Percentiles rank a stretch among this genome's conserved stretches.
Conservation (phyloP, 768 basidiomycete genomes). For the Collybia mongolica region DNA sequence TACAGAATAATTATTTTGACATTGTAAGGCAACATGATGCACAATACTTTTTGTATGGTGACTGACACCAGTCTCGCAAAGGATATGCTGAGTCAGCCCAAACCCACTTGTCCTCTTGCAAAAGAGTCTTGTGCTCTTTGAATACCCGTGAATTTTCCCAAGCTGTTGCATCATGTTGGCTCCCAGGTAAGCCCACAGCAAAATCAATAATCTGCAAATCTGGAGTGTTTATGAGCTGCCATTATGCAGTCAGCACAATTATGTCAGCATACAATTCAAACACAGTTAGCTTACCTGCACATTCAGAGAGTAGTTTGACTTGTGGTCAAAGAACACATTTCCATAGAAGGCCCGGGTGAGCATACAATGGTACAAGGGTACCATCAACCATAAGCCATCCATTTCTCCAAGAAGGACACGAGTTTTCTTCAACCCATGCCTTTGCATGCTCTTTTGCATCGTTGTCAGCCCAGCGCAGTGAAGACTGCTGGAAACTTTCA, state of each 20-base stretch:
- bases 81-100: slow-evolving; percentile 27
- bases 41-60: slow-evolving; percentile 23
- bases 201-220: slow-evolving; percentile 26
- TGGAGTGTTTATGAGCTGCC: slow-evolving; percentile 14
- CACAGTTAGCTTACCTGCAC: not conserved
- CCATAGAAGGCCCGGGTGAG: not conserved
- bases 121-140: slow-evolving; percentile 13
- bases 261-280: not conserved
- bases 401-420: slow-evolving; percentile 32
- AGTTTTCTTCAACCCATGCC: slow-evolving; percentile 31
- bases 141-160: slow-evolving; percentile 24
- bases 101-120: slow-evolving; percentile 24
- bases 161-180: slow-evolving; percentile 30
- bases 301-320: not conserved
- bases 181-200: slow-evolving; percentile 27
- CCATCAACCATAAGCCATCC: slow-evolving; percentile 39
- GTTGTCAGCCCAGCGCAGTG: slow-evolving; percentile 25
- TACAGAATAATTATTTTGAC: slow-evolving; percentile 3
- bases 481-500: slow-evolving; percentile 18
- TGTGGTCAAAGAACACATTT: not conserved
- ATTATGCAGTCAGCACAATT: not conserved
- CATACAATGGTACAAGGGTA: slow-evolving; percentile 29
- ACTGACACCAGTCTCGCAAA: slow-evolving; percentile 15
- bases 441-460: slow-evolving; percentile 34
- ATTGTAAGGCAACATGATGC: too few relatives aligned